phyloP scores from a whole-genome alignment of 768 basidiomycete species.

The Kondoa malvinella region DNA sequence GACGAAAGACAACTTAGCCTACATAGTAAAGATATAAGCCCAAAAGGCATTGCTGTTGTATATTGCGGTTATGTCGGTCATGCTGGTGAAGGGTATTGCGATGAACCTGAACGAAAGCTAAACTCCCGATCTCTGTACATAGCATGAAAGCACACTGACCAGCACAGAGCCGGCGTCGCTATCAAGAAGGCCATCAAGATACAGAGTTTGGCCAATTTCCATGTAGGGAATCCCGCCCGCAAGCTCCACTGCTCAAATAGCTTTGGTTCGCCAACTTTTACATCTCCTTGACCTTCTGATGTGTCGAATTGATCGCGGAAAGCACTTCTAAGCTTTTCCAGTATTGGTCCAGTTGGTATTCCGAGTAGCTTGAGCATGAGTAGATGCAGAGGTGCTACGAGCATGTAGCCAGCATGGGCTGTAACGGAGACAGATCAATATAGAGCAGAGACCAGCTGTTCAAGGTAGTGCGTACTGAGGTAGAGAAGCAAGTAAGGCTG shows the following conservation, averaged over 20 bases:
- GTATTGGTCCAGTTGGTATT: conserved; percentile 38
- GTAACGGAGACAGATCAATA: no score
- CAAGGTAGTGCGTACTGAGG: conserved; percentile 44
- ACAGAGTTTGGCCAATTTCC: conserved; percentile 6
- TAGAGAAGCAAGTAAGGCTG: conserved; percentile 54
- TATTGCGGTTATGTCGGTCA: conserved; percentile 68
- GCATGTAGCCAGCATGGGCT: conserved; percentile 36
- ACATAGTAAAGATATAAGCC: conserved; percentile 60
- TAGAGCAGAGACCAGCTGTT: conserved; percentile 48
- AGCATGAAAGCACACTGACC: conserved; percentile 50
- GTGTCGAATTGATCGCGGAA: conserved; percentile 37
- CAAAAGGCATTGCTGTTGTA: conserved; percentile 90
- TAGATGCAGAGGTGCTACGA: conserved; percentile 73
- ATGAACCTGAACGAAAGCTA: conserved; percentile 40
- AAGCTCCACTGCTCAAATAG: conserved; percentile 14
- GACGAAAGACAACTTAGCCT: neutral
- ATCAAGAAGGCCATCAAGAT: conserved; percentile 33
- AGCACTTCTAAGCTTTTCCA: conserved; percentile 38
- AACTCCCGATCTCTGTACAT: conserved; percentile 26
- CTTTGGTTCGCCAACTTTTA: conserved; percentile 1
- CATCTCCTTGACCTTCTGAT: conserved; percentile 8
- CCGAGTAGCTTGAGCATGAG: conserved; percentile 44
- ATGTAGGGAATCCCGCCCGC: neutral
- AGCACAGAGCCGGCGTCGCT: conserved; percentile 39
- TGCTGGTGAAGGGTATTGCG: conserved; percentile 53